Percentiles rank a stretch among this genome's conserved stretches.
phyloP scores from a whole-genome alignment of 352 stramenopile genomes.

The Phytophthora litchii region DNA sequence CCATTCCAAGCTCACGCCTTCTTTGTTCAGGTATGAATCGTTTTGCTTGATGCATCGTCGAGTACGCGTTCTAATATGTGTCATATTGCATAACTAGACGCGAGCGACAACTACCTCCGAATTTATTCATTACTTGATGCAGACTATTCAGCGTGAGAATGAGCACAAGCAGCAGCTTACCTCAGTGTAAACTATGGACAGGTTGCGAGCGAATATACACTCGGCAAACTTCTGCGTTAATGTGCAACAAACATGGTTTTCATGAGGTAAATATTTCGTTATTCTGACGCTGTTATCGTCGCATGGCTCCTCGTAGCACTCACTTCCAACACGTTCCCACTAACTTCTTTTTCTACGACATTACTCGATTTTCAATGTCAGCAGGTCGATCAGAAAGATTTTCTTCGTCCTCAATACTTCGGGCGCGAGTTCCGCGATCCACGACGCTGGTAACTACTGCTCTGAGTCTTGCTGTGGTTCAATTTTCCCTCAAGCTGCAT shows the following conservation, averaged over 20 bases:
- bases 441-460: conserved; percentile 22
- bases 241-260: conserved; percentile 3
- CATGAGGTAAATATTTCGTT: conserved; percentile 25
- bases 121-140: conserved; percentile 36
- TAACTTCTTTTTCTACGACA: conserved; percentile 6
- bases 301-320: conserved; percentile 7
- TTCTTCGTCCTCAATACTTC: conserved; percentile 22
- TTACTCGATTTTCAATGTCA: conserved; percentile 7
- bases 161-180: conserved; percentile 38
- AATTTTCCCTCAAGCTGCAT: conserved; percentile 60
- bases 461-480: neutral
- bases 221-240: too few species aligned
- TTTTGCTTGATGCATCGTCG: neutral
- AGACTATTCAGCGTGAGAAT: conserved; percentile 34
- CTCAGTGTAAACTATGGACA: neutral
- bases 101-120: conserved; percentile 19
- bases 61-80: conserved; percentile 1
- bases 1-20: conserved; percentile 84
- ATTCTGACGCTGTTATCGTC: conserved; percentile 1
- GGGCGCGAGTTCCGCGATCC: conserved; percentile 15
- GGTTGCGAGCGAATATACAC: too few species aligned
- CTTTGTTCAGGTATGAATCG: conserved; percentile 57
- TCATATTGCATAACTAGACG: conserved; percentile 19
- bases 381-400: conserved; percentile 7
- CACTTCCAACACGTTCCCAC: conserved; percentile 1